Base-by-base conservation (phyloP, 305 asterid genomes). In the Nicotiana rustica region DNA sequence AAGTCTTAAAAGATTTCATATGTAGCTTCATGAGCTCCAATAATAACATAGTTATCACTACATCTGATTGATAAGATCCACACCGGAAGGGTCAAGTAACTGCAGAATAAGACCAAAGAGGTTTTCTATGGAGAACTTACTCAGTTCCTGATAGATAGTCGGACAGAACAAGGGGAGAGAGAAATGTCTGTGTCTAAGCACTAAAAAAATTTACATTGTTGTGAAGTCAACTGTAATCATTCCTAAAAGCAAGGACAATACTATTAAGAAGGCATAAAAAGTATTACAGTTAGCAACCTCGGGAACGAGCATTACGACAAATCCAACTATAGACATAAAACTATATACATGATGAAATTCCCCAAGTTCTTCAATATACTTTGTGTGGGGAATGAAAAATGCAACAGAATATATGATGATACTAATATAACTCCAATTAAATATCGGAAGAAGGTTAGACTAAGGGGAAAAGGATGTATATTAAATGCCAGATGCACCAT, bases 141-240 rank as follows among this genome's bases (percentile, higher is more conserved):
- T 47, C 31, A 8, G 21, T 71, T 71, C 56, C 78, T 47, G 38
- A 47, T 57, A 21, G 62, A 47, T 73, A 73, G 62, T 73, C 9
- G 2, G 65, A 52, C 17, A 75, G 62, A 75, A 75, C 79, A 75
- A 75, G 79, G 64, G 64, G 65, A 75, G 80, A 52, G 65, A 4
- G 29, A 75, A 73, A 52, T 75, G 44, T 49, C 5, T 44, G 13
- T 49, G 25, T 14, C 62, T 17, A 8, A 52, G 65, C 13, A 14
- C 41, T 25, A 75, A 2, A 14, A n/a, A 7, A 75, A 47, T 13
- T 25, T 49, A 52, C 47, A 52, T 9, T 52, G 29, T 14, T 14
- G 47, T 75, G 17, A 73, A 49, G 38, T 47, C 47, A 52, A 52
- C 17, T 2, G 25, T 52, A 49, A 49, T 73, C 41, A 14, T 47